A percentile compares a stretch with the other conserved stretches of the same genome.
These are phyloP conservation scores for Gossypium davidsonii DNA, from an alignment of 441 rosid genomes.

Conservation along the genomic window DNA sequence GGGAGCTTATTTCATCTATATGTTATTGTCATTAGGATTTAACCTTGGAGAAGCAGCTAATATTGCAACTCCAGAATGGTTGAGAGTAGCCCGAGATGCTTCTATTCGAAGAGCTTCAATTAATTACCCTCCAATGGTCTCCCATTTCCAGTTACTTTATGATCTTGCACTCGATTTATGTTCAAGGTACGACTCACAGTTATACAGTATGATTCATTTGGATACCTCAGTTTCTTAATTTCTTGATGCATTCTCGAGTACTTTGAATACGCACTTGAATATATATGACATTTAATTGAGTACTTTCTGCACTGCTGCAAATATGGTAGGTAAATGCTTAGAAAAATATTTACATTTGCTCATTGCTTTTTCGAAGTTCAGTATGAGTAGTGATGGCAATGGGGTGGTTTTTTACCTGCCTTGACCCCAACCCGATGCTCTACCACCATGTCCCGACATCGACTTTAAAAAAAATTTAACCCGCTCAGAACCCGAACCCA, in stretches of 20 bases:
- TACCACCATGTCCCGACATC: too few species aligned
- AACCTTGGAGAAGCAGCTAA: slow-evolving; percentile 86
- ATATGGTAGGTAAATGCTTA: background rate
- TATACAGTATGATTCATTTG: slow-evolving; percentile 7
- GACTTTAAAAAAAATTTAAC: too few species aligned
- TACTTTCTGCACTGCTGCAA: background rate
- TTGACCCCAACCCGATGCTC: too few species aligned
- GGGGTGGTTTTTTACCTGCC: too few species aligned
- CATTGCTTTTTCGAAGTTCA: background rate
- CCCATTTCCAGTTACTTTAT: slow-evolving; percentile 95
- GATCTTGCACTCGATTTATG: slow-evolving; percentile 77
- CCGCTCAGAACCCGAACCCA: too few species aligned
- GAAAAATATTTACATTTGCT: background rate
- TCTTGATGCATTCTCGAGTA: background rate
- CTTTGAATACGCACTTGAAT: background rate
- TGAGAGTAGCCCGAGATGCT: slow-evolving; percentile 78
- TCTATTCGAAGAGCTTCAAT: slow-evolving; percentile 96
- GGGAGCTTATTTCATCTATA: slow-evolving; percentile 10
- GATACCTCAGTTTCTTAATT: background rate
- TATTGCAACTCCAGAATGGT: slow-evolving; percentile 95
- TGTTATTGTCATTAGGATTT: slow-evolving; percentile 47
- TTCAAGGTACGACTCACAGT: slow-evolving; percentile 53
- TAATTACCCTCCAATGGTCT: slow-evolving; percentile 95
- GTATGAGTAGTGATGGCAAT: background rate
- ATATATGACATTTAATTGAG: slow-evolving; percentile 10